Conservation (phyloP, 805 yeast species). For the Metschnikowia cubensis region DNA sequence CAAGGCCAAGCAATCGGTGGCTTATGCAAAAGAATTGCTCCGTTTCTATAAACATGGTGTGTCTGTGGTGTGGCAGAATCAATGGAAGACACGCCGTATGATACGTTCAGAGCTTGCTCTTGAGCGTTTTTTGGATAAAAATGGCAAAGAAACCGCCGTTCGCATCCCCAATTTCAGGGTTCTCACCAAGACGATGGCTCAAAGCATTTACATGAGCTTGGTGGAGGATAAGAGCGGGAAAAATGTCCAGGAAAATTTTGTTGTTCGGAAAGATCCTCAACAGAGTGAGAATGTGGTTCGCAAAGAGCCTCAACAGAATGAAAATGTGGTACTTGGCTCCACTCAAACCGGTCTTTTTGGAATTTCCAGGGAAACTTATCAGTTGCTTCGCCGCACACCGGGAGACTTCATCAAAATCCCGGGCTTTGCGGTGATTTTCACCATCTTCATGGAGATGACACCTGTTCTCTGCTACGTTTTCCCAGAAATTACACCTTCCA, state of each 20-base stretch:
- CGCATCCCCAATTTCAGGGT: slow-evolving; percentile 32
- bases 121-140: slow-evolving; percentile 17
- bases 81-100: slow-evolving; percentile 17
- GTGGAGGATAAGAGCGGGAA: slow-evolving; percentile 30
- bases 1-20: slow-evolving; percentile 36
- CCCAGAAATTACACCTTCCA: slow-evolving; percentile 56
- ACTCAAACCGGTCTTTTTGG: slow-evolving; percentile 25
- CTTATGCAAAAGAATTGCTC: slow-evolving; percentile 44
- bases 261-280: neutral
- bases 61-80: slow-evolving; percentile 49
- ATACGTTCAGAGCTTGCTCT: slow-evolving; percentile 19
- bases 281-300: slow-evolving; percentile 9
- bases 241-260: neutral
- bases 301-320: neutral
- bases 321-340: slow-evolving; percentile 15
- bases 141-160: slow-evolving; percentile 25
- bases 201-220: slow-evolving; percentile 30
- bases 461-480: slow-evolving; percentile 49
- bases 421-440: slow-evolving; percentile 42
- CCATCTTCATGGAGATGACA: slow-evolving; percentile 51
- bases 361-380: slow-evolving; percentile 48
- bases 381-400: slow-evolving; percentile 47
- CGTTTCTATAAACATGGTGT: slow-evolving; percentile 58
- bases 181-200: slow-evolving; percentile 35
- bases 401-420: slow-evolving; percentile 52